Evolutionary conservation across 345 rosid species (phyloP).

Genomic region (Gossypium turneri): DNA sequence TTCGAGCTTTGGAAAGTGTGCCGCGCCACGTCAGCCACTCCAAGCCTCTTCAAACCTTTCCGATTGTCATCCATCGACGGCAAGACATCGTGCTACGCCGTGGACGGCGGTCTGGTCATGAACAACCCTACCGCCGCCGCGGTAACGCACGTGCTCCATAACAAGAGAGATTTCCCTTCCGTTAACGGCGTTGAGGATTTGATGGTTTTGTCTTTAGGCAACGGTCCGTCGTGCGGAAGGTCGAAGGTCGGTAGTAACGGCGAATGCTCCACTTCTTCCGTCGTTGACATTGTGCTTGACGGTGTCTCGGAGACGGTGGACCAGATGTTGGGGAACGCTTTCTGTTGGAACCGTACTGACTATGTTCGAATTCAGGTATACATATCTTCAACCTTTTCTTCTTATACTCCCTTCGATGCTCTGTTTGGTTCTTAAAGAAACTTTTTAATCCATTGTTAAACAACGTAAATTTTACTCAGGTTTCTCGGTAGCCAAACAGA

Average conservation of each 20-base stretch:
- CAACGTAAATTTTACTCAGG: not conserved
- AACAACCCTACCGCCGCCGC: conserved; percentile 1
- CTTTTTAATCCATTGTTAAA: too few species aligned
- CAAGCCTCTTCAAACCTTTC: not conserved
- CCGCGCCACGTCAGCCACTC: conserved; percentile 4
- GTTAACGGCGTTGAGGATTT: conserved; percentile 7
- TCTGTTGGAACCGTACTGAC: conserved; percentile 1
- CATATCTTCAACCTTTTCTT: not conserved
- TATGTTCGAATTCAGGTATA: not conserved
- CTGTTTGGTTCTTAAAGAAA: not conserved
- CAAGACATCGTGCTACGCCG: not conserved
- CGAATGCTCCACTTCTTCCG: conserved; percentile 1
- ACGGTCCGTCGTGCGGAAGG: not conserved
- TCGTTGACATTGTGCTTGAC: not conserved
- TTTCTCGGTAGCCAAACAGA: not conserved
- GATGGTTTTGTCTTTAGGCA: not conserved
- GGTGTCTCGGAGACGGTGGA: conserved; percentile 2
- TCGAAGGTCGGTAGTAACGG: not conserved
- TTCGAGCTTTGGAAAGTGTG: not conserved
- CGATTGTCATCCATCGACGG: not conserved
- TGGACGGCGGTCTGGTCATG: conserved; percentile 4
- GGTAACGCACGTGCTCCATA: not conserved
- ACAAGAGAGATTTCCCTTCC: not conserved
- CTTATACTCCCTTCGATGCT: not conserved
- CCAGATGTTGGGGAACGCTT: conserved; percentile 4